These are phyloP conservation scores for Mucor velutinosus DNA, from an alignment of 371 early-diverging fungal genomes.

Conservation along the genomic window DNA sequence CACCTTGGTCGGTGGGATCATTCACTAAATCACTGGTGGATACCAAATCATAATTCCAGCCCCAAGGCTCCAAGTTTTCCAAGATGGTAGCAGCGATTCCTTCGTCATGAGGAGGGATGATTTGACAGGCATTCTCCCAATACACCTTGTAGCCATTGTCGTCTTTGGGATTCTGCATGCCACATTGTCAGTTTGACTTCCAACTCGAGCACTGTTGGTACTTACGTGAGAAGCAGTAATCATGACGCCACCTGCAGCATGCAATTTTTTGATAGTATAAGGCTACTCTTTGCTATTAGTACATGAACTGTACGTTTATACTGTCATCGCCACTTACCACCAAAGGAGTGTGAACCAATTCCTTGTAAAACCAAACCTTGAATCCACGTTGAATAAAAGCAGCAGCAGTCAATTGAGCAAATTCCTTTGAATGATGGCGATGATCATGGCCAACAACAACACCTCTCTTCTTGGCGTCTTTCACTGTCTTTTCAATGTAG, in stretches of 20 bases:
- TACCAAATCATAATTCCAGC: slow-evolving; percentile 75
- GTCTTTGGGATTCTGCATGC: slow-evolving; percentile 82
- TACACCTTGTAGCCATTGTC: slow-evolving; percentile 99
- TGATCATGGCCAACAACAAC: slow-evolving; percentile 97
- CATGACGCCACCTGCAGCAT: slow-evolving; percentile 93
- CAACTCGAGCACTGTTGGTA: neutral
- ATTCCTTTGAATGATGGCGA: slow-evolving; percentile 83
- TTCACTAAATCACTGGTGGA: slow-evolving; percentile 44
- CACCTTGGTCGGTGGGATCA: slow-evolving; percentile 58
- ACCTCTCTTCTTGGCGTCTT: slow-evolving; percentile 64
- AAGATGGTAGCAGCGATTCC: slow-evolving; percentile 79
- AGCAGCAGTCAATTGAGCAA: slow-evolving; percentile 86
- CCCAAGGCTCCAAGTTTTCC: slow-evolving; percentile 73
- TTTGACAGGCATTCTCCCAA: slow-evolving; percentile 92
- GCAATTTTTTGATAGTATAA: slow-evolving; percentile 77
- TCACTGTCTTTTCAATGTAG: slow-evolving; percentile 59
- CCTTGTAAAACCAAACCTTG: slow-evolving; percentile 80
- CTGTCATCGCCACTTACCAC: slow-evolving; percentile 49
- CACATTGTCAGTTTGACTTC: neutral
- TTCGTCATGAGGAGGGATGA: slow-evolving; percentile 88
- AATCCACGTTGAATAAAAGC: slow-evolving; percentile 83
- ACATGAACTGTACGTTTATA: neutral
- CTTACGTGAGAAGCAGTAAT: slow-evolving; percentile 93
- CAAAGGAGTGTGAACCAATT: slow-evolving; percentile 86
- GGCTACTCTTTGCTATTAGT: slow-evolving; percentile 46